Evolutionary conservation across 805 yeast species (phyloP), one percentile per base, ranked within the genome.

Genomic region (Clavispora santaluciae): DNA sequence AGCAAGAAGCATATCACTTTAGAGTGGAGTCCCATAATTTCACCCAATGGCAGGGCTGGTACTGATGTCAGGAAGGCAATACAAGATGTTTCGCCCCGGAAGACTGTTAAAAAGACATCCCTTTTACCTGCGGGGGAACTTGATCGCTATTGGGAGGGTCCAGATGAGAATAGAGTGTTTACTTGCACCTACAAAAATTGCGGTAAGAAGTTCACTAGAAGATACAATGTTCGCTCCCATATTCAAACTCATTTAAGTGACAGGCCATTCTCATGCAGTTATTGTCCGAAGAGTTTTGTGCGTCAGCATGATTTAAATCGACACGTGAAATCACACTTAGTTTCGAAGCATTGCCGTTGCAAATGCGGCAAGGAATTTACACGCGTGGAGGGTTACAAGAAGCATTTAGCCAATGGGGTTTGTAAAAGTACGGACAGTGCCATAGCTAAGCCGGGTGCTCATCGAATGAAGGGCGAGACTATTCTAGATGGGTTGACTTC

Each of bases 191-290:
- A 72, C 61, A 76, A 83, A 12, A 72, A 73, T 40, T 93, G 99
- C 64, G 84, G 86, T 8, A 89, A 93, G 63, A 67, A 75, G 40
- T 91, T 93, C 63, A 80, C 89, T 6, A 73, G 99, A 56, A 73
- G 96, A 35, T 95, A 95, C 63, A 93, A 93, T 55, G 87, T 88
- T 10, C 71, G 98, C 46, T 87, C 96, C 0, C 99, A 93, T 61
- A 90, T 93, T 42, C 99, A 93, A 60, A 93, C 99, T 0, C 99
- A 93, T 69, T 65, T 93, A 37, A 82, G 91, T 59, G 99, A 95
- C 60, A 71, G 97, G 48, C 99, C 99, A 1, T 91, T 87, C 63
- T 68, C 74, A 0, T 93, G 99, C 65, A 68, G 69, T 3, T 71
- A 72, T 33, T 93, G 99, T 62, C 75, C 78, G 4, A 86, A 90